Base-by-base conservation (phyloP, 1,284 basidiomycete genomes). In the Hypsizygus ulmarius region DNA sequence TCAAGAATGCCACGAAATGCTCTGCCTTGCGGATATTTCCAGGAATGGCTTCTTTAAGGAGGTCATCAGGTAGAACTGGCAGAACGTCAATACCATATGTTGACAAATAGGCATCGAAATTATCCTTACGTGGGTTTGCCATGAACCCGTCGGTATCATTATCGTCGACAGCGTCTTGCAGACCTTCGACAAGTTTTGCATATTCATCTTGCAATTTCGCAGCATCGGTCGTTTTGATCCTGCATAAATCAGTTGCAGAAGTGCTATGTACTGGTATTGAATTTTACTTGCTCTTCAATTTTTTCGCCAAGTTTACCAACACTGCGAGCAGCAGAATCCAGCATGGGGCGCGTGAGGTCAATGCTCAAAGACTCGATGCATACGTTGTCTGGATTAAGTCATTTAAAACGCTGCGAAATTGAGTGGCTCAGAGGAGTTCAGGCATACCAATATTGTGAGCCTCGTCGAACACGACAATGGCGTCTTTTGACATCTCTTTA, bases 391-490 rank as follows among this genome's bases (percentile, higher is more conserved):
- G 28, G 33, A 33, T 21, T 18, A 29, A 28, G 27, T 35, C 45
- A 28, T 47, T 45, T 9, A 5, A n/a, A 42, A 3, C 48, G 45
- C 32, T 7, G 9, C 8, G 25, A n/a, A 10, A 15, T 36, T 21
- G 6, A 19, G 47, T 16, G 1, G 12, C 3, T 25, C 29, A 9
- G 8, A 10, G 19, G 11, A 28, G 18, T 30, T n/a, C n/a, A 7
- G 11, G 61, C 77, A 52, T 57, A 93, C 93, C 94, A 50, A 99
- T 99, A 65, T 99, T 99, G 72, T 99, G 97, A 6, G 97, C 97
- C 68, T 99, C 97, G 64, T 99, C 97, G 61, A 99, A 99, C 0
- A 99, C 95, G 38, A 99, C 95, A 49, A 99, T 99, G 36, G 93
- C 87, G 64, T 99, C 97, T 60, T 98, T 98, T 27, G 90, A 93